A percentile compares a stretch with the other conserved stretches of the same genome.
Evolutionary conservation across 306 rosid genomes (phyloP).

Genomic region (Corylus avellana): DNA sequence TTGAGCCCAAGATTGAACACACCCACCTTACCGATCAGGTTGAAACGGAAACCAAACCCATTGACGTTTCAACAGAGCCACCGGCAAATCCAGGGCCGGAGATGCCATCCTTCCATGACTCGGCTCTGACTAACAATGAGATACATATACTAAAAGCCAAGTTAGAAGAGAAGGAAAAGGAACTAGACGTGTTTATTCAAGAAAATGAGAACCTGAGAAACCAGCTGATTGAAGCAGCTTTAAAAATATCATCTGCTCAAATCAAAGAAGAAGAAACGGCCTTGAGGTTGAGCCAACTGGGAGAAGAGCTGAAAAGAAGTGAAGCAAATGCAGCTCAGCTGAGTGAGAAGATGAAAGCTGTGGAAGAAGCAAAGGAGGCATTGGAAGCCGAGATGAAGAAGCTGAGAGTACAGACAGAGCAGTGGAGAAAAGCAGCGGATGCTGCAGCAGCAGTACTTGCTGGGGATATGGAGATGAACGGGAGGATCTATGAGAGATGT

Average conservation of each 20-base stretch:
- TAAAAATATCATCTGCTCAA: constrained; percentile 43
- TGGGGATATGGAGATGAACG: constrained; percentile 64
- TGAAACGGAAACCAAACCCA: constrained; percentile 44
- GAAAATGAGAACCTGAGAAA: constrained; percentile 55
- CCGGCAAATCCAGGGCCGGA: constrained; percentile 36
- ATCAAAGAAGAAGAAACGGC: constrained; percentile 52
- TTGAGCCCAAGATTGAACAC: constrained; percentile 33
- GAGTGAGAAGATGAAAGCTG: constrained; percentile 50
- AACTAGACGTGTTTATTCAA: constrained; percentile 33
- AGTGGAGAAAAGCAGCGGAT: constrained; percentile 92
- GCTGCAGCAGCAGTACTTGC: constrained; percentile 89
- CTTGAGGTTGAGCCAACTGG: constrained; percentile 40
- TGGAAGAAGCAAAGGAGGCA: constrained; percentile 57
- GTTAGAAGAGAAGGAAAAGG: constrained; percentile 60
- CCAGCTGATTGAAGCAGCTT: constrained; percentile 49
- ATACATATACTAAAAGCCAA: constrained; percentile 40
- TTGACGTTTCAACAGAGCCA: constrained; percentile 32
- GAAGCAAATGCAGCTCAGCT: constrained; percentile 40
- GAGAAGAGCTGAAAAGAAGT: constrained; percentile 57
- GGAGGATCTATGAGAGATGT: constrained; percentile 71
- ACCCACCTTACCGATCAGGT: constrained; percentile 30
- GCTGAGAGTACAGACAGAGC: constrained; percentile 82
- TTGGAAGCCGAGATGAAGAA: constrained; percentile 79
- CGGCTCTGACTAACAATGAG: constrained; percentile 49
- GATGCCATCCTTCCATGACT: constrained; percentile 43